Conservation (phyloP, 805 yeast species). For the Teunomyces funiuensis region DNA sequence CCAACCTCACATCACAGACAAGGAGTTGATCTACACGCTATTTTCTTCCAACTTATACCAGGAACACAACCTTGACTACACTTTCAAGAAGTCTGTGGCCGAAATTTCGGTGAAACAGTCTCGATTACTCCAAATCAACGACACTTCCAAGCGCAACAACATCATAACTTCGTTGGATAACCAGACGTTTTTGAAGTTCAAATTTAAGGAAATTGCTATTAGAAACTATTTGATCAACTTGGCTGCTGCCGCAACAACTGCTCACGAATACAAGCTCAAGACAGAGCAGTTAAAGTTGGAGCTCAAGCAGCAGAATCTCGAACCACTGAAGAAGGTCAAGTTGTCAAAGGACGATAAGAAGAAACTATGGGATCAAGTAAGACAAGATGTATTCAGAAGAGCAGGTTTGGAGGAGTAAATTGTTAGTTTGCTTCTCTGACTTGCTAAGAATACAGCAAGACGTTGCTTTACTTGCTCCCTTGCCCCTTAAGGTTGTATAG, state of each 20-base stretch:
- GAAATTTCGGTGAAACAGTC: constrained; percentile 50
- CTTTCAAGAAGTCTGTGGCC: constrained; percentile 48
- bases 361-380: constrained; percentile 47
- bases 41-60: constrained; percentile 44
- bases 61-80: constrained; percentile 47
- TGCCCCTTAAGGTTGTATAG: neutral
- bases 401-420: constrained; percentile 40
- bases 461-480: neutral
- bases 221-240: constrained; percentile 52
- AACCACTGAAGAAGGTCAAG: constrained; percentile 19
- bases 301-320: constrained; percentile 15
- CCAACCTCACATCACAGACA: constrained; percentile 42
- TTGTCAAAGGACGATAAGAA: constrained; percentile 43
- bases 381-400: constrained; percentile 51
- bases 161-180: constrained; percentile 32
- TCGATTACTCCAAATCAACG: constrained; percentile 39
- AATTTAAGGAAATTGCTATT: constrained; percentile 46
- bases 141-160: constrained; percentile 14
- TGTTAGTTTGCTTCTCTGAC: neutral
- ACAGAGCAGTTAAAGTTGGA: constrained; percentile 32
- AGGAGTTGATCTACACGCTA: constrained; percentile 41
- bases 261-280: constrained; percentile 47
- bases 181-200: constrained; percentile 32
- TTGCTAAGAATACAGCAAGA: too few relatives aligned
- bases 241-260: constrained; percentile 55